Conservation (phyloP, 768 basidiomycete species). For the Tulasnella sp. region DNA sequence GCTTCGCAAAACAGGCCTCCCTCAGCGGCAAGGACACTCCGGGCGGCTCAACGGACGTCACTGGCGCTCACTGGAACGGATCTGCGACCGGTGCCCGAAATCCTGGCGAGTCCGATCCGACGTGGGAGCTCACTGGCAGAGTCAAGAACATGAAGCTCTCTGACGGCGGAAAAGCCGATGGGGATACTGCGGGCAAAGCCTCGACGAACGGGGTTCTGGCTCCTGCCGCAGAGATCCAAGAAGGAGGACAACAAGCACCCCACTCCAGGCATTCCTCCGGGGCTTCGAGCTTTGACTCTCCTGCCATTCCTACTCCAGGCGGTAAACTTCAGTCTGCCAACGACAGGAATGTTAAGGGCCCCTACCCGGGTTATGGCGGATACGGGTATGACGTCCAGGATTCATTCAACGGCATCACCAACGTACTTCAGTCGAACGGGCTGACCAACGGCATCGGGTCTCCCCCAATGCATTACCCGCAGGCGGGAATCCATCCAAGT, state of each 20-base stretch:
- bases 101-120: not conserved
- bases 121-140: not conserved
- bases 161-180: not conserved
- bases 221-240: conserved; percentile 3
- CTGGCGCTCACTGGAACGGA: not conserved
- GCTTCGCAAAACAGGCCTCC: not conserved
- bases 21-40: not conserved
- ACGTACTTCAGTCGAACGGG: not conserved
- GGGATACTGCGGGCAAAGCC: not conserved
- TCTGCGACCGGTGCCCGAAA: not conserved
- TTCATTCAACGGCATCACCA: not conserved
- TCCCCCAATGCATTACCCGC: not conserved
- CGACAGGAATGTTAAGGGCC: not conserved
- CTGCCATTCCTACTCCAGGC: conserved; percentile 7
- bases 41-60: not conserved
- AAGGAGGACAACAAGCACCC: conserved; percentile 4
- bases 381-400: not conserved
- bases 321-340: not conserved
- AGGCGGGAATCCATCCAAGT: not conserved
- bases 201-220: not conserved
- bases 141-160: not conserved
- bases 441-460: conserved; percentile 5
- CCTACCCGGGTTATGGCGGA: not conserved
- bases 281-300: conserved; percentile 3
- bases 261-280: conserved; percentile 10